Evolutionary conservation across 441 rosid species (phyloP), one percentile per base, ranked within the genome.

Genomic region (Syzygium syzygioides): DNA sequence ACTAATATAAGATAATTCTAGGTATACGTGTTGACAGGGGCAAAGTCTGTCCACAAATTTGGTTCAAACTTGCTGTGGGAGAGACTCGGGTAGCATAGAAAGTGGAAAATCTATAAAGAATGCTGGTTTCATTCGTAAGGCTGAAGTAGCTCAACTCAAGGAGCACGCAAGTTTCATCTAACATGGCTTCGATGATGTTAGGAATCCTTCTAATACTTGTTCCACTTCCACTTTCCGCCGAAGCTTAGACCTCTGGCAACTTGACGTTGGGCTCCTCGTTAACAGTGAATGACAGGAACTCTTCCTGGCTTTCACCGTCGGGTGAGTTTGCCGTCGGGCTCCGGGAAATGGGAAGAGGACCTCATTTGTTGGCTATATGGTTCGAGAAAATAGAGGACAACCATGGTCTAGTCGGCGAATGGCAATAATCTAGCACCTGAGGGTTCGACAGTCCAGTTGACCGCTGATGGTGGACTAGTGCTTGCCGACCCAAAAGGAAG

Each of bases 331-430:
- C 56, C 7, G 14, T 26, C 4, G 86, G 86, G 57, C n/a, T 85
- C 25, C 23, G 2, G 45, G 9, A 0, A 19, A 85, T 28, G 18
- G 86, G 60, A 53, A 3, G 8, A 30, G 86, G 59, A 15, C 25
- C 12, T 28, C 14, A 84, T 84, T 71, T 92, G 87, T 88, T 91
- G 28, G 88, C 91, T 14, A 84, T 92, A 50, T 90, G 94, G 93
- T 92, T 91, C 20, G 85, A 89, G 20, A 90, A 87, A 23, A 89
- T 92, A 86, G 90, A 90, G 2, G 87, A 86, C 4, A 86, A 90
- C 93, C 50, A 18, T 92, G 0, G 90, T 91, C 59, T 92, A 91
- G 93, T 91, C 41, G 28, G 90, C 92, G 6, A 88, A 85, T 25
- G 90, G 87, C 12, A 62, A 52, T 52, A 88, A 14, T 1, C 91